phyloP scores from a whole-genome alignment of 192 early-diverging fungal genomes.

The Umbelopsis ramanniana region DNA sequence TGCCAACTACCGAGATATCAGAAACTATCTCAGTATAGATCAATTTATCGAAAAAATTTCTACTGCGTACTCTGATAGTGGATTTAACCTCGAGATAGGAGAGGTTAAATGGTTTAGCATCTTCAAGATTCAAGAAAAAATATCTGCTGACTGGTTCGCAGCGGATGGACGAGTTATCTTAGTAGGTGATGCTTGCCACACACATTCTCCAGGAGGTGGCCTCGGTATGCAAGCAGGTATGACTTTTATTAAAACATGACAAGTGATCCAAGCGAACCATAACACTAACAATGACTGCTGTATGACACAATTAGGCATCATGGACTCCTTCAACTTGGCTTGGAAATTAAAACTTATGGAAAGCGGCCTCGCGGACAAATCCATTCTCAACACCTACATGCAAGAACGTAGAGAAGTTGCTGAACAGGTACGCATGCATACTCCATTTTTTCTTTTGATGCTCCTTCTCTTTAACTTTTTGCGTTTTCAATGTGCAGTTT shows the following conservation, averaged over 20 bases:
- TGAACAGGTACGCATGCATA: not conserved
- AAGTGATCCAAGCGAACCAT: too few relatives aligned
- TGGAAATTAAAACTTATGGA: constrained; percentile 11
- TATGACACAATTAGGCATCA: not conserved
- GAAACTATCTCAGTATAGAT: constrained; percentile 20
- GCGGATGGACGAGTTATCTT: constrained; percentile 35
- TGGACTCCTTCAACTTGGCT: constrained; percentile 11
- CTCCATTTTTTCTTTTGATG: not conserved
- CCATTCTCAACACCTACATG: not conserved
- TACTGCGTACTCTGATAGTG: not conserved
- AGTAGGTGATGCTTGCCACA: constrained; percentile 39
- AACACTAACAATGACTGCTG: too few relatives aligned
- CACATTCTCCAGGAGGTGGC: constrained; percentile 37
- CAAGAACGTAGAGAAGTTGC: constrained; percentile 9
- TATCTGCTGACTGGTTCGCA: not conserved
- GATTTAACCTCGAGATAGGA: constrained; percentile 3
- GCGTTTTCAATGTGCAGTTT: not conserved
- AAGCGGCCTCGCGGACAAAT: not conserved
- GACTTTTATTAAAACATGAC: not conserved
- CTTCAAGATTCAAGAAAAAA: constrained; percentile 18
- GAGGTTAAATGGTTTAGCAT: constrained; percentile 20
- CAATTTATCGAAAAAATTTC: constrained; percentile 8
- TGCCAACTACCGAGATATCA: constrained; percentile 16
- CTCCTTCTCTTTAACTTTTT: not conserved
- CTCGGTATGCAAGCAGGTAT: constrained; percentile 31